Base-by-base conservation (phyloP, 176 grass and related monocot genomes). In the Pontederia crassipes region DNA sequence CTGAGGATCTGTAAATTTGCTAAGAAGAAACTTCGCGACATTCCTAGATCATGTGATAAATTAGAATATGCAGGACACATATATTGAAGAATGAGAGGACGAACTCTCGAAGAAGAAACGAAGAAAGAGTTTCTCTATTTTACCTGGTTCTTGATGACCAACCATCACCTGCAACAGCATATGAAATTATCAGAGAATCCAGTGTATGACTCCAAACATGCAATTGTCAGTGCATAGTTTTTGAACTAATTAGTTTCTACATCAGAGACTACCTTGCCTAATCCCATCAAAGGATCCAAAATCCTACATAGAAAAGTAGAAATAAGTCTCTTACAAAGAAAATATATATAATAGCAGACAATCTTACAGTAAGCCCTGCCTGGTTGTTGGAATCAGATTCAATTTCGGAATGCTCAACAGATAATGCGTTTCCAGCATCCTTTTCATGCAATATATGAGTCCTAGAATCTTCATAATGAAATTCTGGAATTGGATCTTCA, bases 131-230 rank as follows among this genome's bases (percentile, higher is more conserved):
- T 69, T 4, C 17, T 46, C 45, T 6, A 28, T 24, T 16, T 17
- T 68, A 85, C 93, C 93, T 89, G 75, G 84, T 89, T 66, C 74
- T 79, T 17, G 48, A 49, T 49, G 87, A 92, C 80, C 63, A 67
- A 62, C 64, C 45, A 16, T 64, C 83, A 84, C 65, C 87, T 90
- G 66, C 69, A 72, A 82, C 16, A 77, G 71, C 46, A 61, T 76
- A 48, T 72, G 45, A 28, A 40, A 45, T 16, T 49, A 51, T 45
- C 49, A 81, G 27, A 85, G 62, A 82, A 28, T 15, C 24, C 58
- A 57, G 0, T 12, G 61, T 13, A 68, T 0, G 11, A 69, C 15
- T 65, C 66, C 52, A 57, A 66, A 52, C 28, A 46, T 52, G 0
- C 9, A 55, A 55, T 45, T 55, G 29, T 17, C 24, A 76, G 15